A percentile compares a stretch with the other conserved stretches of the same genome.
These are phyloP conservation scores for Viola odorata DNA, from an alignment of 345 rosid species.

Conservation along the genomic window DNA sequence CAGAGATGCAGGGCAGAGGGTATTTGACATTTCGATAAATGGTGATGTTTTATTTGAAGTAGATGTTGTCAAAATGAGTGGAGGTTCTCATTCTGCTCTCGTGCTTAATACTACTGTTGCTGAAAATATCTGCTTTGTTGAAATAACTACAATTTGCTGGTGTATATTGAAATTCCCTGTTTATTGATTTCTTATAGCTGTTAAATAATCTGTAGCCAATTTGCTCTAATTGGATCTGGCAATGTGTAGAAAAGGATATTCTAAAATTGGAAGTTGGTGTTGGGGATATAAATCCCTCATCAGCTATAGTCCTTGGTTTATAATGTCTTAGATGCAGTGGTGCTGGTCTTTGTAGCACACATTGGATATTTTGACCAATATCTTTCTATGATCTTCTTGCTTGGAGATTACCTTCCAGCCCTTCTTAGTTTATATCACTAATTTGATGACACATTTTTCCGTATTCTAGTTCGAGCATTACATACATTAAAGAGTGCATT, in stretches of 20 bases:
- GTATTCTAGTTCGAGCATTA: slow-evolving; percentile 54
- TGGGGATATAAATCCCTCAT: too few relatives aligned
- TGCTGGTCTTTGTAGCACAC: neutral
- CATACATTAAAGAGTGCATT: slow-evolving; percentile 62
- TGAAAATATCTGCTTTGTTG: neutral
- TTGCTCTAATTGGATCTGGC: too few relatives aligned
- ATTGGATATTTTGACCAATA: neutral
- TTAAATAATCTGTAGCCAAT: too few relatives aligned
- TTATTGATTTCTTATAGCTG: too few relatives aligned
- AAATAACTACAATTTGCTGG: too few relatives aligned
- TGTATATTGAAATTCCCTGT: too few relatives aligned
- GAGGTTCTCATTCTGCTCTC: slow-evolving; percentile 60
- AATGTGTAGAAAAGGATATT: too few relatives aligned
- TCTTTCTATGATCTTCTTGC: neutral
- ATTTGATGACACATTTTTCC: too few relatives aligned
- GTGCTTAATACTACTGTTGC: slow-evolving; percentile 73
- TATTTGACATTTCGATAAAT: slow-evolving; percentile 77
- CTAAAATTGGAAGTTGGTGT: too few relatives aligned
- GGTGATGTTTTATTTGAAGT: slow-evolving; percentile 51
- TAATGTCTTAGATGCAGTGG: neutral
- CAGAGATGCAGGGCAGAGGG: slow-evolving; percentile 59
- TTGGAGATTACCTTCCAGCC: too few relatives aligned
- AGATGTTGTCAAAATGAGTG: slow-evolving; percentile 63
- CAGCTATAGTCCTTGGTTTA: neutral
- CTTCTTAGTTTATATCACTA: too few relatives aligned